Conservation (phyloP, 2,329 filamentous ascomycete species). For the Grosmannia serpens region DNA sequence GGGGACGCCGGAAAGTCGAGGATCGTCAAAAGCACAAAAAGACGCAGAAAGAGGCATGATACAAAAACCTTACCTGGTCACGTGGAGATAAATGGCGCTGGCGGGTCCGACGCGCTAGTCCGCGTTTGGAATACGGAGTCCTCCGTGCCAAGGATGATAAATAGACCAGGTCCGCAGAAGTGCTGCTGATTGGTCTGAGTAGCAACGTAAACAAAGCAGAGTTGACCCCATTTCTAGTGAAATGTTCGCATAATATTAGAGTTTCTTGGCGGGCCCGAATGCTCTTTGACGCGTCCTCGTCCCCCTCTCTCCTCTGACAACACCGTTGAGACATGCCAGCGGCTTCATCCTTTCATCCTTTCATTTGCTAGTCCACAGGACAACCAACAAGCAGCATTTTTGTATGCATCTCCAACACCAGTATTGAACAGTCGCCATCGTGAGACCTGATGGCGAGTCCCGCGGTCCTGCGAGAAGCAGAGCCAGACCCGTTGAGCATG, state of each 20-base stretch:
- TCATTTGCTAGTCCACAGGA: not conserved
- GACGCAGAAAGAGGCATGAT: too few species aligned
- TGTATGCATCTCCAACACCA: not conserved
- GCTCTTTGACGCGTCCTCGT: not conserved
- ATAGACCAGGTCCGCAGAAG: not conserved
- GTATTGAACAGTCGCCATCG: not conserved
- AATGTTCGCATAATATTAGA: not conserved
- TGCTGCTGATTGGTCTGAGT: not conserved
- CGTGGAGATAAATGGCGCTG: too few species aligned
- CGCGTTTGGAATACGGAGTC: too few species aligned
- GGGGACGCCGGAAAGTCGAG: too few species aligned
- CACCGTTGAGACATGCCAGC: not conserved
- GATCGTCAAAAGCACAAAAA: too few species aligned
- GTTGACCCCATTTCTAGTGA: not conserved
- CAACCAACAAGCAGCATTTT: not conserved
- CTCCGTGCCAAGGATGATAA: too few species aligned
- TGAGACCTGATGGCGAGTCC: not conserved
- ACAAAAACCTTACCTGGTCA: too few species aligned
- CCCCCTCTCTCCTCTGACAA: not conserved
- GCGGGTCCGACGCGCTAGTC: too few species aligned
- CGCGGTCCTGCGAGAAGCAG: not conserved
- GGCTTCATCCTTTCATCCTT: not conserved
- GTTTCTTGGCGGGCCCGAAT: not conserved
- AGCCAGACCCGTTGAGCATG: not conserved
- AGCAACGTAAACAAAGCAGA: not conserved